Evolutionary conservation across 1,284 basidiomycete species (phyloP), one percentile per base, ranked within the genome.

Genomic region (Trametes pubescens): DNA sequence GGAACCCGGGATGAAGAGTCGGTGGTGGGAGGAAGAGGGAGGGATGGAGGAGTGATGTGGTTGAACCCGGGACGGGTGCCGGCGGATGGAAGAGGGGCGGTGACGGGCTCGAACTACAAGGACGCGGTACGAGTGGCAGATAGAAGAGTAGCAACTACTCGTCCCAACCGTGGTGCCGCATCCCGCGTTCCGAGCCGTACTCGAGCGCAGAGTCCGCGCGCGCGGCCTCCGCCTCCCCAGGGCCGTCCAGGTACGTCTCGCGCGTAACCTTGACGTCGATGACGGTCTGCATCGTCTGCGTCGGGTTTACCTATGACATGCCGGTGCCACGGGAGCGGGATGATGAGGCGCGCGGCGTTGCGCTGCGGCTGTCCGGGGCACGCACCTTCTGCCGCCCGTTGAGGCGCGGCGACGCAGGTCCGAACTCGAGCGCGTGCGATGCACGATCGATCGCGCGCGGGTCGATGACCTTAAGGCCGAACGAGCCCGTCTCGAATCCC

Each of bases 401-500:
- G 16, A 55, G 49, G 51, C 38, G 51, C 43, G 58, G 49, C 22
- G 51, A 43, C 57, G 26, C 49, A 10, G 57, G 49, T n/a, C n/a
- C 14, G 38, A 59, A 51, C 49, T 59, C 49, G 43, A 53, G 51
- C 43, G 43, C 58, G 51, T 53, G 51, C 29, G 51, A 48, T 10
- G 40, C 58, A 34, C 58, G 40, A 40, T 52, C 51, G 51, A 44
- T 21, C 0, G 38, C 35, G 51, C 58, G 58, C 43, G 58, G 51
- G 51, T 44, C 51, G 26, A 53, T 51, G 32, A 59, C 51, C 38
- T 61, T 48, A 22, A 62, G 54, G 7, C 61, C 61, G 43, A 62
- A 56, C 38, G 61, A 62, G 43, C 61, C 61, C n/a, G 64, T 65
- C 37, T 65, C 64, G 48, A 65, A 65, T 1, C 64, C 64, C 35